A percentile compares a stretch with the other conserved stretches of the same genome.
phyloP scores from a whole-genome alignment of 768 basidiomycete genomes.

The Tremella mesenterica region DNA sequence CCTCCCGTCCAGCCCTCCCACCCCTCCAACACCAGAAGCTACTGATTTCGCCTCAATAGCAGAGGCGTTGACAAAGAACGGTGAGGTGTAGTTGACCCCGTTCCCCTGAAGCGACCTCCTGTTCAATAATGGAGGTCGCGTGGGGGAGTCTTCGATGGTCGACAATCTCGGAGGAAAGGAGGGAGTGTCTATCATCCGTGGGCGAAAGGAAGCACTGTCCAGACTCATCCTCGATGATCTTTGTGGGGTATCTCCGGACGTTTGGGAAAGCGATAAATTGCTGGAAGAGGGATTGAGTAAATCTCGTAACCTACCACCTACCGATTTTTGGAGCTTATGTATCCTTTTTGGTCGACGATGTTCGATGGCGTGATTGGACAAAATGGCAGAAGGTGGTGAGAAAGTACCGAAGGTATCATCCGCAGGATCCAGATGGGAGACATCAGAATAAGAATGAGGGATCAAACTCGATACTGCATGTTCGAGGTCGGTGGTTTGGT shows the following conservation, averaged over 20 bases:
- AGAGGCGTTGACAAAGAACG: too few relatives aligned
- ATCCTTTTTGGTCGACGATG: conserved; percentile 15
- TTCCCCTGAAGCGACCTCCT: neutral
- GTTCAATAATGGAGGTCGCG: neutral
- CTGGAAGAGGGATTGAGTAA: conserved; percentile 19
- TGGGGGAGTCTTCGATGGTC: neutral
- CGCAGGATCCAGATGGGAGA: neutral
- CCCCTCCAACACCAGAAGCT: neutral
- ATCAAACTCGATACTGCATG: conserved; percentile 6
- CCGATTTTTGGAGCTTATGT: conserved; percentile 32
- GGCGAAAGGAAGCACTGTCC: neutral
- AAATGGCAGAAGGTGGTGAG: conserved; percentile 4
- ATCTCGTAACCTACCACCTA: conserved; percentile 31
- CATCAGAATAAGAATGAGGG: neutral
- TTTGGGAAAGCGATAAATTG: neutral
- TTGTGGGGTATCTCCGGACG: neutral
- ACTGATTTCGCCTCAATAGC: too few relatives aligned
- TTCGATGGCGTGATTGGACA: conserved; percentile 20
- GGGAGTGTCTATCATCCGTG: neutral
- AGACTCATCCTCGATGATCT: neutral
- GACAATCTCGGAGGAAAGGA: too few relatives aligned
- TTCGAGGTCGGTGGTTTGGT: conserved; percentile 22
- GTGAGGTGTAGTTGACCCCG: neutral
- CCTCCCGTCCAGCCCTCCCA: neutral
- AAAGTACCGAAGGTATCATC: neutral